Percentiles rank a stretch among this genome's conserved stretches.
These are phyloP conservation scores for Penicillium rolfsii DNA, from an alignment of 2,329 filamentous ascomycete species.

Conservation along the genomic window DNA sequence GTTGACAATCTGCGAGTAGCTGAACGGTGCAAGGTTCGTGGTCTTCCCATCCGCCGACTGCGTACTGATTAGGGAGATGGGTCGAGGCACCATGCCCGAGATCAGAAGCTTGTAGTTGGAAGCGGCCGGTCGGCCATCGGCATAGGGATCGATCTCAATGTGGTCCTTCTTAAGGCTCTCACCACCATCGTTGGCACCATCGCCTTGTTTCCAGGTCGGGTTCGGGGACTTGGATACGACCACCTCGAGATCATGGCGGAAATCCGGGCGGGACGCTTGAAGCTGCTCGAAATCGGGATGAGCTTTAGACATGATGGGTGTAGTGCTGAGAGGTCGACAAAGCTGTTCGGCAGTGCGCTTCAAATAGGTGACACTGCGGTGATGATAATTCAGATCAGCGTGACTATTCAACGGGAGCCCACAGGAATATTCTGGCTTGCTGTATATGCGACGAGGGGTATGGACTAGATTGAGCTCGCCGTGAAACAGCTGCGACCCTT, in stretches of 20 bases:
- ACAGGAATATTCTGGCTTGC: background rate
- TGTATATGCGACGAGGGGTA: background rate
- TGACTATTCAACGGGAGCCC: constrained; percentile 4
- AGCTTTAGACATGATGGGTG: constrained; percentile 31
- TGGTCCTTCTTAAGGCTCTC: constrained; percentile 61
- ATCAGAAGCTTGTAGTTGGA: constrained; percentile 95
- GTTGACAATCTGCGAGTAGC: constrained; percentile 80
- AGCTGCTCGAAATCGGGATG: constrained; percentile 42
- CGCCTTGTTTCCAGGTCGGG: constrained; percentile 48
- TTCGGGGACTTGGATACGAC: constrained; percentile 47
- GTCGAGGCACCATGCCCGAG: constrained; percentile 77
- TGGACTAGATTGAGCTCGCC: background rate
- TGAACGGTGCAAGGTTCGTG: constrained; percentile 84
- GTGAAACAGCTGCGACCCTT: constrained; percentile 8
- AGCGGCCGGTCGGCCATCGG: constrained; percentile 64
- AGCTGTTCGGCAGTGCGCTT: background rate
- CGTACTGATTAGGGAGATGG: constrained; percentile 69
- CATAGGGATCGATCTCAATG: constrained; percentile 80
- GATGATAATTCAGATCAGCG: constrained; percentile 12
- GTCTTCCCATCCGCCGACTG: constrained; percentile 62
- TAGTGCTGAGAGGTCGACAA: constrained; percentile 25
- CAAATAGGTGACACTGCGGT: background rate
- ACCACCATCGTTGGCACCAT: constrained; percentile 50
- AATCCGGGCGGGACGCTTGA: constrained; percentile 49
- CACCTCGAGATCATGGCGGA: constrained; percentile 38